phyloP scores from a whole-genome alignment of 176 grass and related monocot genomes.

The Alloteropsis semialata region DNA sequence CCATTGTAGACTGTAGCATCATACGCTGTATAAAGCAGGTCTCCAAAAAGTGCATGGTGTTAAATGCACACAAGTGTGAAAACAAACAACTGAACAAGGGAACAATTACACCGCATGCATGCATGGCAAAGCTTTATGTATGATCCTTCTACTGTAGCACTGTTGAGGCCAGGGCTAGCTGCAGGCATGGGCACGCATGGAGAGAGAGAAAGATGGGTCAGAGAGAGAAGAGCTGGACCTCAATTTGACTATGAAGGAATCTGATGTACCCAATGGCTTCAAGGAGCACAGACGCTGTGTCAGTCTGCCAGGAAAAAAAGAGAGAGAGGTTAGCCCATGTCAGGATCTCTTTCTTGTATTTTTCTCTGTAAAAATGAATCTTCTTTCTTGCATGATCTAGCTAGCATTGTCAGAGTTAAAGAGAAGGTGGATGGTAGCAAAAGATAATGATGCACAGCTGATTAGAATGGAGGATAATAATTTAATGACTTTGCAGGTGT shows the following conservation, averaged over 20 bases:
- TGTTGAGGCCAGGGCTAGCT: neutral
- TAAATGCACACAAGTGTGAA: neutral
- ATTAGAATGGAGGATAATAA: neutral
- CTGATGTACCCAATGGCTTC: constrained; percentile 99
- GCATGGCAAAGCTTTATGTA: constrained; percentile 22
- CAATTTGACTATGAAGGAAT: constrained; percentile 99
- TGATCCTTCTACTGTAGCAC: neutral
- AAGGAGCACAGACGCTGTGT: constrained; percentile 98
- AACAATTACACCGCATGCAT: constrained; percentile 11
- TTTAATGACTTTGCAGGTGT: no score
- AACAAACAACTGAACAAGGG: constrained; percentile 26
- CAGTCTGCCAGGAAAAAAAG: constrained; percentile 69
- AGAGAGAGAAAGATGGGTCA: neutral
- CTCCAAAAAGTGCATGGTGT: constrained; percentile 10
- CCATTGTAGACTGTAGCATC: neutral
- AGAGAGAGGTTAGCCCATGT: constrained; percentile 37
- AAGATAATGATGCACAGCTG: neutral
- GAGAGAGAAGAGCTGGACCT: constrained; percentile 56
- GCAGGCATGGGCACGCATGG: constrained; percentile 21
- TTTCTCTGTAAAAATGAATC: constrained; percentile 38
- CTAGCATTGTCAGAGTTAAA: neutral
- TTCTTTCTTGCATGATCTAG: constrained; percentile 21
- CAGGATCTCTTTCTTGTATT: constrained; percentile 46
- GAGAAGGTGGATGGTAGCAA: neutral
- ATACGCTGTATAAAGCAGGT: neutral